Conservation (phyloP, 176 grass and related monocot species). For the Elymus sibiricus region DNA sequence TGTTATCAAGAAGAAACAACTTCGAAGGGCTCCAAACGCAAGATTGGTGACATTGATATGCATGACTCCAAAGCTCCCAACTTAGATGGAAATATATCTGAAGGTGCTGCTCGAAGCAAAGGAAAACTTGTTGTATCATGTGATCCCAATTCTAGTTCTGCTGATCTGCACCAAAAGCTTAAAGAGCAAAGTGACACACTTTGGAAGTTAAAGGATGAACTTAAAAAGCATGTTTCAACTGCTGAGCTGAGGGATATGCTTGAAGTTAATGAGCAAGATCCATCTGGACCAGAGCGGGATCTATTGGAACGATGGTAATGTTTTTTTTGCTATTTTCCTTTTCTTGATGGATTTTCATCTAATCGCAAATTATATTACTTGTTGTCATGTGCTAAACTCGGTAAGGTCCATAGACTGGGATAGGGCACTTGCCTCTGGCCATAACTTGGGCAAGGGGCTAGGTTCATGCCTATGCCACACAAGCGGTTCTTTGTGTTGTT, state of each 20-base stretch:
- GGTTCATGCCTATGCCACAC: too few species aligned
- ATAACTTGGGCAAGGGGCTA: too few species aligned
- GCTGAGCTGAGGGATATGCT: conserved; percentile 86
- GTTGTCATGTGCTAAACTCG: neutral
- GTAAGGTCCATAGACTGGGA: neutral
- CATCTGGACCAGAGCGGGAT: conserved; percentile 69
- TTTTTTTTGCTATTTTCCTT: conserved; percentile 23
- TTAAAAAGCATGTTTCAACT: conserved; percentile 70
- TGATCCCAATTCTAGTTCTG: conserved; percentile 27
- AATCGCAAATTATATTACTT: neutral
- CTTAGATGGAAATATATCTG: conserved; percentile 42
- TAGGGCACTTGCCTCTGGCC: neutral
- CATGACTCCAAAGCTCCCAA: conserved; percentile 51
- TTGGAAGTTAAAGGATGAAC: conserved; percentile 92
- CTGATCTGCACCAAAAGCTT: conserved; percentile 59
- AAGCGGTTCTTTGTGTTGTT: too few species aligned
- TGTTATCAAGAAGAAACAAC: conserved; percentile 39
- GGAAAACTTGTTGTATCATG: conserved; percentile 34
- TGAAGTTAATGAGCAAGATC: conserved; percentile 83
- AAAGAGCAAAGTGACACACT: conserved; percentile 78
- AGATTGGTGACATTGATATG: conserved; percentile 36
- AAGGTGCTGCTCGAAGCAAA: conserved; percentile 32
- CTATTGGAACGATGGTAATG: conserved; percentile 82
- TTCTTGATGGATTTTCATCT: neutral
- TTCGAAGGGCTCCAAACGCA: conserved; percentile 71